These are phyloP conservation scores for Pleurotus tuoliensis DNA, from an alignment of 768 basidiomycete species.

Conservation along the genomic window DNA sequence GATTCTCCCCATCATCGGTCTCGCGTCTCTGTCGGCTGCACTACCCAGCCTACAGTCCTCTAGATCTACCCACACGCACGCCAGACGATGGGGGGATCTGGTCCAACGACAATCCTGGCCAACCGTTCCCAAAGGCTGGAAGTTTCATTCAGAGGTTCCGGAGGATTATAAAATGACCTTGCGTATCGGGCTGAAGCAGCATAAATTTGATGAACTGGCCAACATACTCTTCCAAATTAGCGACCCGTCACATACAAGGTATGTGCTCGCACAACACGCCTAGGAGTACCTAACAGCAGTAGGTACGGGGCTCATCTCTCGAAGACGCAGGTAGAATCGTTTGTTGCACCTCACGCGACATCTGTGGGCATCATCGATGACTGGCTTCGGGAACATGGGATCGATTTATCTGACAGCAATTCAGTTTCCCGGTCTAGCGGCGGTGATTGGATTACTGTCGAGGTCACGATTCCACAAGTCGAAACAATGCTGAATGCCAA, in stretches of 20 bases:
- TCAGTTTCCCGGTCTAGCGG: conserved; percentile 50
- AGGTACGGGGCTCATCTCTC: conserved; percentile 53
- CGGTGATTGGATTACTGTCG: conserved; percentile 63
- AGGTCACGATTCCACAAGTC: conserved; percentile 50
- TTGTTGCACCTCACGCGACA: conserved; percentile 57
- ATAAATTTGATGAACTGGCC: conserved; percentile 43
- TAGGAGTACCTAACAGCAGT: neutral
- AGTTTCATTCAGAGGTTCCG: conserved; percentile 36
- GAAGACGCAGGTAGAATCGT: conserved; percentile 59
- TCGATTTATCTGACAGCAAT: conserved; percentile 36
- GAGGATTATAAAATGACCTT: conserved; percentile 45
- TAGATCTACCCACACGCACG: neutral
- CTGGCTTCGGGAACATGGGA: conserved; percentile 59
- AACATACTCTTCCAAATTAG: conserved; percentile 51
- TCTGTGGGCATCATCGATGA: conserved; percentile 50
- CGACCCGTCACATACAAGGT: conserved; percentile 48
- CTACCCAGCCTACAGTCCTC: neutral
- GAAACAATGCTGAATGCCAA: conserved; percentile 66
- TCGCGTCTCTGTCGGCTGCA: neutral
- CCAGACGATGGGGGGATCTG: conserved; percentile 9
- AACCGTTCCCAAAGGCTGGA: conserved; percentile 46
- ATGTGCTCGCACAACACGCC: conserved; percentile 9
- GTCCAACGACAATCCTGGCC: conserved; percentile 9
- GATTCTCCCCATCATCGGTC: neutral
- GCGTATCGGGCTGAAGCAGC: conserved; percentile 56